Evolutionary conservation across 2,329 filamentous ascomycete genomes (phyloP), one percentile per base, ranked within the genome.

Genomic region (Raffaelea arxii): DNA sequence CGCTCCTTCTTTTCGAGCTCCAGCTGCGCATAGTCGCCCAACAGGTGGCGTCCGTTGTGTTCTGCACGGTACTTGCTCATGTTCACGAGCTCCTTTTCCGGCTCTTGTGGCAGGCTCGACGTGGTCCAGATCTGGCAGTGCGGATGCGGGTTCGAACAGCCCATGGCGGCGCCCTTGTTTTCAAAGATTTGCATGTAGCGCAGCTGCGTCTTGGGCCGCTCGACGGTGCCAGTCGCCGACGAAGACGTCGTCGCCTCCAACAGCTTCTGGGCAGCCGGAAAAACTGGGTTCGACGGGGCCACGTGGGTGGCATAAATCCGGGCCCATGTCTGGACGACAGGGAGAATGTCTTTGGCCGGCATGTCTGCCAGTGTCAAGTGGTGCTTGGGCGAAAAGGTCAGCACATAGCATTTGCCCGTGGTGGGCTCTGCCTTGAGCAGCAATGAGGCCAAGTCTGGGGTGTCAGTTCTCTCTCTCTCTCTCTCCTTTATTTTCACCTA

Each of bases 101-200:
- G 88, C 65, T 98, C 92, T 61, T 97, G 90, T 0, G 92, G 92
- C 55, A 96, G 69, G 6, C 82, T 84, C 21, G 87, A 95, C 0
- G 90, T 94, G 2, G 88, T 92, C 92, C 92, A 98, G 52, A 96
- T 75, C 64, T 98, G 92, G 49, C 92, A 91, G 66, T 98, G 92
- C 1, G 92, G 92, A 63, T 98, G 92, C 1, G 92, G 92, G 63
- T 98, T 98, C 2, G 91, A 97, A 71, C 92, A 98, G 44, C 92
- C 92, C 92, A 98, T 98, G 11, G 91, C 88, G 1, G 86, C 81
- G 44, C 92, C 92, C 68, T 98, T 98, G 72, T 98, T 98, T 69
- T 98, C 92, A 53, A 98, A 98, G 53, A 98, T 97, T 62, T 98
- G 92, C 90, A 98, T 96, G 68, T 94, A 97, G 46, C 85, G 80